Conservation (phyloP, 257 asterid genomes). For the Penstemon davidsonii region DNA sequence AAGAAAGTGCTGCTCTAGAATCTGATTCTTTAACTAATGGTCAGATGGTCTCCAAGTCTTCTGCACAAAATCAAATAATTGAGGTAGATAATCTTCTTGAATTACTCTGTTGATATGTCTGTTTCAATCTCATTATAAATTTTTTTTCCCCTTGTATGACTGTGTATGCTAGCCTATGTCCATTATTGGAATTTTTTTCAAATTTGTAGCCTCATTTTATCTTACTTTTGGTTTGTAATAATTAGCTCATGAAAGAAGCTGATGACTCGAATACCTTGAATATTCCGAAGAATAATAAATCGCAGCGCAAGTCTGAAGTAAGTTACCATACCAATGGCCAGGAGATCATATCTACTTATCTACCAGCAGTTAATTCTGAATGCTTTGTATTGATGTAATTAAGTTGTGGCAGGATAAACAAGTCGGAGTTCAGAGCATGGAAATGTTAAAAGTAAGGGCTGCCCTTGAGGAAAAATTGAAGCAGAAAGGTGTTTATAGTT, state of each 20-base stretch:
- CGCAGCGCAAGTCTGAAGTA: constrained; percentile 56
- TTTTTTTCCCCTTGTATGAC: not conserved
- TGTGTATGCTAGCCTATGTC: not conserved
- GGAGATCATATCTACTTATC: not conserved
- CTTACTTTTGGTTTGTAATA: constrained; percentile 1
- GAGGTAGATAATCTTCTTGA: constrained; percentile 45
- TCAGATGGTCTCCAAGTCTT: constrained; percentile 32
- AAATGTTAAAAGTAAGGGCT: constrained; percentile 87
- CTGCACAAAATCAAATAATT: constrained; percentile 32
- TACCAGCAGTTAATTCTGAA: not conserved
- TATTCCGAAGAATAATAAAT: constrained; percentile 35
- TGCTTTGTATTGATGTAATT: constrained; percentile 25
- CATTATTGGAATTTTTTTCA: not conserved
- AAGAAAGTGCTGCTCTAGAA: constrained; percentile 34
- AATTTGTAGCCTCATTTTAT: constrained; percentile 22
- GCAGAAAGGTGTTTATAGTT: constrained; percentile 68
- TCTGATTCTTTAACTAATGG: constrained; percentile 37
- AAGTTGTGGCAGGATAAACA: constrained; percentile 53
- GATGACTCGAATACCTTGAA: constrained; percentile 39
- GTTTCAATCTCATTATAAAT: not conserved
- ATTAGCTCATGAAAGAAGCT: constrained; percentile 43
- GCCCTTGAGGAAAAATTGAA: constrained; percentile 83
- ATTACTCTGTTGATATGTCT: not conserved
- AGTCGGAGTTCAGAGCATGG: constrained; percentile 69
- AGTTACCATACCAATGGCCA: constrained; percentile 22